A percentile compares a stretch with the other conserved stretches of the same genome.
Evolutionary conservation across 768 basidiomycete genomes (phyloP).

Genomic region (Phanerodontia chrysosporium): DNA sequence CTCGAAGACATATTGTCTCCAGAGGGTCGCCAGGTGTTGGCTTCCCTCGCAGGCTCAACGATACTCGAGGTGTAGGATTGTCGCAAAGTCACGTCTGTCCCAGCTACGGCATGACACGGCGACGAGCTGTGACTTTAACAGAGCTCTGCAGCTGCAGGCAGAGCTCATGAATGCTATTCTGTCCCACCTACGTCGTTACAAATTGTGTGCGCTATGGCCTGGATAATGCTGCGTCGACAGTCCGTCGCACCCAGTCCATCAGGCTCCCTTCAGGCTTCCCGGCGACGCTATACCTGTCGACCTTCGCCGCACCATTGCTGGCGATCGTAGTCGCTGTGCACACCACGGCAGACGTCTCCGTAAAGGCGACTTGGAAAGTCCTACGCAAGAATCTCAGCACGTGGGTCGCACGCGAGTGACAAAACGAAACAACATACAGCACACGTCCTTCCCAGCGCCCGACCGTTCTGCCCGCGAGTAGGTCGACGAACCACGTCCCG

Average conservation of each 20-base stretch:
- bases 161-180: neutral
- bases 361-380: slow-evolving; percentile 59
- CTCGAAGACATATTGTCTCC: too few species aligned
- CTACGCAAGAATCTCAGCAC: slow-evolving; percentile 31
- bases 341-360: slow-evolving; percentile 43
- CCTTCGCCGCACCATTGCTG: slow-evolving; percentile 33
- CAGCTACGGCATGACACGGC: too few species aligned
- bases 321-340: slow-evolving; percentile 58
- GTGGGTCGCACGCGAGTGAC: neutral
- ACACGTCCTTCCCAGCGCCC: slow-evolving; percentile 80
- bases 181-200: neutral
- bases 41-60: too few species aligned
- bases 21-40: too few species aligned
- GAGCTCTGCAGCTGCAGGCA: neutral
- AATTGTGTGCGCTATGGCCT: neutral
- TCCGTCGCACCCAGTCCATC: slow-evolving; percentile 50
- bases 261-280: slow-evolving; percentile 29
- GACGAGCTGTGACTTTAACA: too few species aligned
- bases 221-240: slow-evolving; percentile 38
- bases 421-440: slow-evolving; percentile 47
- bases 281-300: slow-evolving; percentile 37
- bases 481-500: slow-evolving; percentile 77
- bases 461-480: slow-evolving; percentile 55
- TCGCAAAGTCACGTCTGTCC: too few species aligned
- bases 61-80: too few species aligned